A percentile compares a stretch with the other conserved stretches of the same genome.
These are phyloP conservation scores for Rhododendron williamsianum DNA, from an alignment of 148 eudicot species.

Conservation along the genomic window DNA sequence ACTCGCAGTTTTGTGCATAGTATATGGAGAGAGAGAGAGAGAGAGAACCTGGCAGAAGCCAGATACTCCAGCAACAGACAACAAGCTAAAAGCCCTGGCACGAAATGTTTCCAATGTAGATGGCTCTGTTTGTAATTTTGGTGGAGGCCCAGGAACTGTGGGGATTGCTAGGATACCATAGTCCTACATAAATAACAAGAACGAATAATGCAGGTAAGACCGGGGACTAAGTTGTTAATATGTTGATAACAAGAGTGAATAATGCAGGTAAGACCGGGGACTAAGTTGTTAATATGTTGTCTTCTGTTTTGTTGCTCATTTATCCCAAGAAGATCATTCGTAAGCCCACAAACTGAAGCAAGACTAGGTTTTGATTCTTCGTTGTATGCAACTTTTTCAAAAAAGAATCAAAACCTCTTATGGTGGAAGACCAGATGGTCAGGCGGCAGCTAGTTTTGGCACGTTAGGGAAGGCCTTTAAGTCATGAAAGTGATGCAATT, in stretches of 20 bases:
- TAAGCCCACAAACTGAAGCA: background rate
- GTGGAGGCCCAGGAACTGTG: conserved; percentile 84
- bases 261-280: background rate
- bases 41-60: conserved; percentile 84
- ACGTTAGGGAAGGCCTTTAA: background rate
- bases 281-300: background rate
- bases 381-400: no score
- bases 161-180: conserved; percentile 71
- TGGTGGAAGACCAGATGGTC: no score
- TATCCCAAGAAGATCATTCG: no score
- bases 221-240: background rate
- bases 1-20: no score
- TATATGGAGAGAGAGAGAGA: conserved; percentile 2
- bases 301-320: background rate
- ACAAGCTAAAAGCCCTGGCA: conserved; percentile 71
- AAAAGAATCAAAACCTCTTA: no score
- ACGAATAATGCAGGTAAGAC: background rate
- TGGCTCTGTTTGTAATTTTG: conserved; percentile 61
- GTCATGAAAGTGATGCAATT: background rate
- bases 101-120: conserved; percentile 59
- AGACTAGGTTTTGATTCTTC: background rate
- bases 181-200: conserved; percentile 35
- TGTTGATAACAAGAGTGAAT: background rate
- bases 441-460: no score
- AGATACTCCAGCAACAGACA: conserved; percentile 76